A percentile compares a stretch with the other conserved stretches of the same genome.
Evolutionary conservation across 1,284 basidiomycete species (phyloP).

Genomic region (Kwoniella shivajii): DNA sequence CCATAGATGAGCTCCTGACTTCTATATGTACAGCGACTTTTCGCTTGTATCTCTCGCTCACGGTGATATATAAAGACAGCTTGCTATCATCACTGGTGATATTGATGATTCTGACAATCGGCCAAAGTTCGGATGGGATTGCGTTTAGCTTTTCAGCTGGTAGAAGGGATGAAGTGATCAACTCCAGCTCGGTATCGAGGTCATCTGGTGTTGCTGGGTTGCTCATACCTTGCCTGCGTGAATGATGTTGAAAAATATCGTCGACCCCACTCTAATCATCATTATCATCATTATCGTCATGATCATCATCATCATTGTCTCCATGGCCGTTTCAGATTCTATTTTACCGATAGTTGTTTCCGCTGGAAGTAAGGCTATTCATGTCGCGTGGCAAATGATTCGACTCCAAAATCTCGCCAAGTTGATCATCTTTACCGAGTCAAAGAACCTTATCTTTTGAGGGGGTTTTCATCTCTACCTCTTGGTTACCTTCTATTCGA

Average conservation of each 20-base stretch:
- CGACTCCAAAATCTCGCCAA: no score
- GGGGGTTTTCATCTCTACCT: no score
- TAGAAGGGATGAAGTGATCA: conserved; percentile 61
- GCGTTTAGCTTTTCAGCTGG: conserved; percentile 61
- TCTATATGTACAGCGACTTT: conserved; percentile 21
- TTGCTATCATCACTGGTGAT: conserved; percentile 55
- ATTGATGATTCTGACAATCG: conserved; percentile 32
- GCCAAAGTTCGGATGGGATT: conserved; percentile 18
- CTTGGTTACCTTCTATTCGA: no score
- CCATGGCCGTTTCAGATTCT: no score
- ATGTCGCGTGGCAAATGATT: no score
- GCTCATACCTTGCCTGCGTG: not conserved
- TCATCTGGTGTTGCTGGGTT: conserved; percentile 5
- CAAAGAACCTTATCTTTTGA: no score
- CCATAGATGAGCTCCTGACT: conserved; percentile 56
- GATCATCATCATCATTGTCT: not conserved
- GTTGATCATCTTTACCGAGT: no score
- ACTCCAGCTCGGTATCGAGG: conserved; percentile 43
- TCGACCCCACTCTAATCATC: no score
- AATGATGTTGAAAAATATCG: no score
- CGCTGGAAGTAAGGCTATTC: no score
- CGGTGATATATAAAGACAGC: conserved; percentile 54
- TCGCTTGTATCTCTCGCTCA: conserved; percentile 48
- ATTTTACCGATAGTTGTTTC: no score
- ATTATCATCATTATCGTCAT: no score